A percentile compares a stretch with the other conserved stretches of the same genome.
Evolutionary conservation across 768 basidiomycete species (phyloP).

Genomic region (Hirschioporus abietinus): DNA sequence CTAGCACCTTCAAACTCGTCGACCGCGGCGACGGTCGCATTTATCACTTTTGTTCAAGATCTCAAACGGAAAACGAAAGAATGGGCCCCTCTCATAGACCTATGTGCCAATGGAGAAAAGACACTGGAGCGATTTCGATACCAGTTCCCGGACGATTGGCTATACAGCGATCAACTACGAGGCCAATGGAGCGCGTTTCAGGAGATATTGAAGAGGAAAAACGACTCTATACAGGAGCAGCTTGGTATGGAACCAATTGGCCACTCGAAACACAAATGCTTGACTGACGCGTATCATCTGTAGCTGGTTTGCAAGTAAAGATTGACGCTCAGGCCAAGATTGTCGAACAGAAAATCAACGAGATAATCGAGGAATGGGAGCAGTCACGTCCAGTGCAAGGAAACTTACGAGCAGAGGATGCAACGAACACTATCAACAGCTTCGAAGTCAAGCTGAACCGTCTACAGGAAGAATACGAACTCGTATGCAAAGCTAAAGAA

Average conservation of each 20-base stretch:
- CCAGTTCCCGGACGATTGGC: conserved; percentile 96
- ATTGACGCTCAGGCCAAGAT: conserved; percentile 99
- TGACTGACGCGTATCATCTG: conserved; percentile 2
- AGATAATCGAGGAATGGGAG: conserved; percentile 91
- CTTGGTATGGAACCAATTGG: conserved; percentile 54
- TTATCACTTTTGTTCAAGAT: conserved; percentile 99
- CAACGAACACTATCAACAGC: conserved; percentile 92
- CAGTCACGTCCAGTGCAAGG: conserved; percentile 95
- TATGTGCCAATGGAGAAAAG: conserved; percentile 93
- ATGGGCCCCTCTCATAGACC: conserved; percentile 96
- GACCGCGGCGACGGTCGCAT: conserved; percentile 96
- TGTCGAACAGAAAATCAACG: conserved; percentile 91
- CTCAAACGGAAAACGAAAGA: conserved; percentile 93
- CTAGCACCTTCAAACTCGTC: conserved; percentile 82
- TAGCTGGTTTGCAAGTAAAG: conserved; percentile 96
- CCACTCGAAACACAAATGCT: conserved; percentile 2
- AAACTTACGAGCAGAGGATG: conserved; percentile 91
- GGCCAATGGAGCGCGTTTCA: conserved; percentile 99
- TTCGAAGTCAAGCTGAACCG: conserved; percentile 89
- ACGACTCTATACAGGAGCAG: conserved; percentile 97
- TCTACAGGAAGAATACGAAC: conserved; percentile 91
- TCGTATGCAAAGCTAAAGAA: conserved; percentile 94
- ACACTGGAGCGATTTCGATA: conserved; percentile 95
- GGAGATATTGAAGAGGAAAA: conserved; percentile 96
- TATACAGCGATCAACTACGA: conserved; percentile 94